phyloP scores from a whole-genome alignment of 1,139 yeast genomes.

The Sugiyamaella grinbergsii region DNA sequence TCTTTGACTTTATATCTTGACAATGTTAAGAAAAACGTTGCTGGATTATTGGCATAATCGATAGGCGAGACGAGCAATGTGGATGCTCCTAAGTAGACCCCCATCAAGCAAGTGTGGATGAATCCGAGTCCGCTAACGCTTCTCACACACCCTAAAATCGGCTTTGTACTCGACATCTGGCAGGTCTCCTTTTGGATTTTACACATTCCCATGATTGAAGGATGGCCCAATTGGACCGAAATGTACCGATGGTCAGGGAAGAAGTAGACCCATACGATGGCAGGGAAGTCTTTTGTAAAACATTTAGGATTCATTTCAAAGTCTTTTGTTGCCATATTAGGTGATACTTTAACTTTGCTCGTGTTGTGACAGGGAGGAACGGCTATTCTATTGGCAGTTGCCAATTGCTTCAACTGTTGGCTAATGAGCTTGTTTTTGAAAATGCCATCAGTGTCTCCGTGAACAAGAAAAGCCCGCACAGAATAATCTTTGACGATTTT shows the following conservation, averaged over 20 bases:
- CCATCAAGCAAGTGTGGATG: constrained; percentile 76
- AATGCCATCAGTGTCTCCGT: constrained; percentile 67
- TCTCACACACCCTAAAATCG: constrained; percentile 84
- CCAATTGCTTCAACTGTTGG: constrained; percentile 60
- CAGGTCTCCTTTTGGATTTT: constrained; percentile 91
- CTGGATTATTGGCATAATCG: constrained; percentile 76
- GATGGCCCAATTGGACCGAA: constrained; percentile 66
- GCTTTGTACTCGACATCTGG: constrained; percentile 68
- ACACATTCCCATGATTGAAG: constrained; percentile 72
- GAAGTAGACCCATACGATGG: constrained; percentile 67
- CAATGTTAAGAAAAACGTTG: constrained; percentile 67
- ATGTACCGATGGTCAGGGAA: constrained; percentile 72
- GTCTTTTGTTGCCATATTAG: constrained; percentile 51
- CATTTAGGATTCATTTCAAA: constrained; percentile 37
- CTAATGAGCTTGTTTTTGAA: constrained; percentile 70
- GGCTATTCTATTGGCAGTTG: constrained; percentile 47
- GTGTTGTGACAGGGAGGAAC: constrained; percentile 69
- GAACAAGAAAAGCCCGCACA: constrained; percentile 72
- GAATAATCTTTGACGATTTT: constrained; percentile 69
- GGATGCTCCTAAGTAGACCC: constrained; percentile 83
- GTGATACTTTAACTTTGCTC: constrained; percentile 61
- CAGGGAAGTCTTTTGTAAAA: constrained; percentile 42
- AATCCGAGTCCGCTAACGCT: constrained; percentile 88
- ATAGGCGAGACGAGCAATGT: constrained; percentile 80
- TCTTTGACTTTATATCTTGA: constrained; percentile 83